Base-by-base conservation (phyloP, 768 basidiomycete species). In the Lactifluus pinguis region DNA sequence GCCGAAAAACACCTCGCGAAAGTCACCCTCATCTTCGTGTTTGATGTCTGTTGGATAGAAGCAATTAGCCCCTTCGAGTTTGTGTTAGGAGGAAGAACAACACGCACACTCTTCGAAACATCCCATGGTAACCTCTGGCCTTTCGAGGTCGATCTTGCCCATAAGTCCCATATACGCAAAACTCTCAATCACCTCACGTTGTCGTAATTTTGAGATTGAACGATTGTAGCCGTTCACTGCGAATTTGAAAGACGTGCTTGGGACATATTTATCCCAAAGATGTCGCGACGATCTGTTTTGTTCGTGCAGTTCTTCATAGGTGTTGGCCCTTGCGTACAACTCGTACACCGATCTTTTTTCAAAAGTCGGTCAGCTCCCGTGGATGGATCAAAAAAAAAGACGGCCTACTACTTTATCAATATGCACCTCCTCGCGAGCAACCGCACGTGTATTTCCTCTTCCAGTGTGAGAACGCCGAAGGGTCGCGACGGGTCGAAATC, bases 71-170 rank as follows among this genome's bases (percentile, higher is more conserved):
- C 25, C 53, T 49, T 25, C 25, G 49, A 48, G 13, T 14, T 21
- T n/a, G 17, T 69, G 51, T 34, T 34, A 21, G 17, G 45, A 7
- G n/a, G n/a, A n/a, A n/a, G 41, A 44, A 38, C 25, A 41, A 73
- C n/a, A n/a, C 83, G 63, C 61, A 94, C 94, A 95, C 75, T 95
- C 94, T 76, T 97, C 95, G 57, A 87, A 89, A 53, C 86, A 83
- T 0, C 83, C 81, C 29, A 92, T 74, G 9, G 79, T 79, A 34
- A 92, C 80, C 48, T 92, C 83, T 0, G 95, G 89, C 48, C 77
- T 76, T 63, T 84, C 85, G 82, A 98, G 82, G 56, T 89, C 83
- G 65, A 97, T 91, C 66, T 81, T 81, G 13, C 94, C 94, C 59
- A 78, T 71, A 63, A 93, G 85, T 19, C 75, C 83, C 88, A 98